Percentiles rank a stretch among this genome's conserved stretches.
These are phyloP conservation scores for Tuber aestivum DNA, from an alignment of 495 filamentous ascomycete species.

Conservation along the genomic window DNA sequence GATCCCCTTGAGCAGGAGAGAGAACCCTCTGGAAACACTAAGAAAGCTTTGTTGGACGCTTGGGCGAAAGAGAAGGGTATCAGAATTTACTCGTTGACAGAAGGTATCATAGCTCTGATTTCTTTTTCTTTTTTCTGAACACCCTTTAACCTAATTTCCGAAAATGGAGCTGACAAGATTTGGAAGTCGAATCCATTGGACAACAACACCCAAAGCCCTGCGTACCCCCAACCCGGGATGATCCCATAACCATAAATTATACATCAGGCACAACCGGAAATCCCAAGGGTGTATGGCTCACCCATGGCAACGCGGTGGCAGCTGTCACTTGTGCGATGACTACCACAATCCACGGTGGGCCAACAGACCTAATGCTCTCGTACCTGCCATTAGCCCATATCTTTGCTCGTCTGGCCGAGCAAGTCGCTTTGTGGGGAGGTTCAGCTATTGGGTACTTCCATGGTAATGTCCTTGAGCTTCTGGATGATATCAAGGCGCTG, in stretches of 20 bases:
- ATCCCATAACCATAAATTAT: slow-evolving; percentile 93
- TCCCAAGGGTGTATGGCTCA: slow-evolving; percentile 87
- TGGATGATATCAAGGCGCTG: slow-evolving; percentile 86
- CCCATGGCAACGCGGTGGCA: slow-evolving; percentile 73
- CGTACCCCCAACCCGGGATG: slow-evolving; percentile 64
- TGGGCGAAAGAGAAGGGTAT: slow-evolving; percentile 68
- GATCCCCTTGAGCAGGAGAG: slow-evolving; percentile 72
- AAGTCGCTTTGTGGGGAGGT: slow-evolving; percentile 65
- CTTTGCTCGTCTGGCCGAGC: slow-evolving; percentile 77
- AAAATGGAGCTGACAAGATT: background rate
- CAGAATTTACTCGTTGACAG: slow-evolving; percentile 65
- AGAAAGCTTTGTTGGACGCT: slow-evolving; percentile 65
- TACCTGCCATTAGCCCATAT: slow-evolving; percentile 96
- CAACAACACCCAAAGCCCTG: slow-evolving; percentile 58
- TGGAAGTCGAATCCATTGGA: slow-evolving; percentile 65
- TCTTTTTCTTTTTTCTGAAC: background rate
- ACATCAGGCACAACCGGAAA: slow-evolving; percentile 92
- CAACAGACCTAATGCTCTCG: slow-evolving; percentile 62
- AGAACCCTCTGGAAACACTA: slow-evolving; percentile 71
- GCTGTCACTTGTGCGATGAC: slow-evolving; percentile 57
- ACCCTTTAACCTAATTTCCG: background rate
- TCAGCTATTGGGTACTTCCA: slow-evolving; percentile 88
- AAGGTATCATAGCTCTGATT: slow-evolving; percentile 41
- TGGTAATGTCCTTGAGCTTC: slow-evolving; percentile 76
- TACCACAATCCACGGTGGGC: slow-evolving; percentile 48